These are phyloP conservation scores for Aspergillus hortae DNA, from an alignment of 2,329 filamentous ascomycete species.

Conservation along the genomic window DNA sequence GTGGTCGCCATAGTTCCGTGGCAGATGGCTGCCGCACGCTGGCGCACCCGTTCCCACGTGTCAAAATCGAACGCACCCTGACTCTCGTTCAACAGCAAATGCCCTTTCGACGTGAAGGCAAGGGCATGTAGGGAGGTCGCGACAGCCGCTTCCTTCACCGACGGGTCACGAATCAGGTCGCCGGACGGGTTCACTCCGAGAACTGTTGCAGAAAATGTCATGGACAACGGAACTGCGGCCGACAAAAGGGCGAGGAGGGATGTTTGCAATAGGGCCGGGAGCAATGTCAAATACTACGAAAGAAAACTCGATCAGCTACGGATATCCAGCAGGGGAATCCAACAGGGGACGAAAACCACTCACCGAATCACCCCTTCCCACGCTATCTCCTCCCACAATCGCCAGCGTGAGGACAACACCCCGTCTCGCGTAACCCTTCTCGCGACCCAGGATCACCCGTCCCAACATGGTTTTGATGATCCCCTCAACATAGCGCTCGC, in stretches of 20 bases:
- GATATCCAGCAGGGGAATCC: background rate
- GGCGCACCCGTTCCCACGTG: conserved; percentile 70
- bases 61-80: conserved; percentile 72
- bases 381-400: conserved; percentile 34
- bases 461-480: conserved; percentile 37
- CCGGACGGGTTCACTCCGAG: conserved; percentile 53
- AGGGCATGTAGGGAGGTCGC: conserved; percentile 77
- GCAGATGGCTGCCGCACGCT: conserved; percentile 64
- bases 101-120: conserved; percentile 70
- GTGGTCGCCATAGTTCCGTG: conserved; percentile 43
- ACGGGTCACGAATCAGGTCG: conserved; percentile 57
- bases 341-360: conserved; percentile 7
- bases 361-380: conserved; percentile 37
- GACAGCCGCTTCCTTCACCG: conserved; percentile 56
- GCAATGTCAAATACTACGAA: conserved; percentile 70
- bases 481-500: conserved; percentile 76
- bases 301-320: conserved; percentile 9
- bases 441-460: conserved; percentile 41
- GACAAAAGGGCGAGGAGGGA: conserved; percentile 75
- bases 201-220: conserved; percentile 64
- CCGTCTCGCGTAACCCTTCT: conserved; percentile 38
- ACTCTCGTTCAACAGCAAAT: conserved; percentile 75
- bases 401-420: conserved; percentile 44
- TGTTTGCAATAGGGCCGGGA: conserved; percentile 80
- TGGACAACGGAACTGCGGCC: conserved; percentile 74